A percentile compares a stretch with the other conserved stretches of the same genome.
Evolutionary conservation across 2,329 filamentous ascomycete genomes (phyloP).

Genomic region (Cucurbitaria berberidis): DNA sequence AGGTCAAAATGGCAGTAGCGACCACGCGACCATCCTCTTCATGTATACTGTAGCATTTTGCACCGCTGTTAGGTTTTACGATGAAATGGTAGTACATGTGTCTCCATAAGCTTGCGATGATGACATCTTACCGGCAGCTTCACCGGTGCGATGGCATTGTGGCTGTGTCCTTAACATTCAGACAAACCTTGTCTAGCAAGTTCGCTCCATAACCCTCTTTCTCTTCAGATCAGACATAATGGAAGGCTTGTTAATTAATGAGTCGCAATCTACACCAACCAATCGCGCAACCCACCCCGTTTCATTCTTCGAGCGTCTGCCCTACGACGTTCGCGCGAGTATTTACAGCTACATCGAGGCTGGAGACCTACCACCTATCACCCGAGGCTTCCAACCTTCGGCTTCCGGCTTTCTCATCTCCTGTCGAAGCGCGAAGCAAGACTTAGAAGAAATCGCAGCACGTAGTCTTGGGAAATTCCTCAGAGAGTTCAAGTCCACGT

Average conservation of each 20-base stretch:
- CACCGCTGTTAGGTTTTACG: too few relatives aligned
- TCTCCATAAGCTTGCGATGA: too few relatives aligned
- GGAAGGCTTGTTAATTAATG: not conserved
- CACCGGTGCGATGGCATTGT: not conserved
- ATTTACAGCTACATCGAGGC: conserved; percentile 4
- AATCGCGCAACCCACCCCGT: not conserved
- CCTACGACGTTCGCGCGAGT: conserved; percentile 6
- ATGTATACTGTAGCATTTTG: too few relatives aligned
- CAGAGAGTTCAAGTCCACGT: not conserved
- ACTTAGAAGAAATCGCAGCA: not conserved
- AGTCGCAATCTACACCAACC: not conserved
- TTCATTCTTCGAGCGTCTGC: conserved; percentile 4
- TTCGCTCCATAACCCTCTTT: not conserved
- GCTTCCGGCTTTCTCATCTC: not conserved
- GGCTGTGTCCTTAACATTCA: not conserved
- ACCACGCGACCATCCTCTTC: too few relatives aligned
- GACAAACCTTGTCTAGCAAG: not conserved
- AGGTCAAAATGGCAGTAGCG: not conserved
- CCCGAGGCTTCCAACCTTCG: not conserved
- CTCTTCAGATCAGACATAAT: not conserved
- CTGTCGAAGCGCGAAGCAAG: conserved; percentile 4
- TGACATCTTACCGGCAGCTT: too few relatives aligned
- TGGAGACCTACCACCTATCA: not conserved
- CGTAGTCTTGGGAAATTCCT: not conserved
- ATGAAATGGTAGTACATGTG: too few relatives aligned